Conservation (phyloP, 2,329 filamentous ascomycete species). For the Phaeosphaeria sp. region DNA sequence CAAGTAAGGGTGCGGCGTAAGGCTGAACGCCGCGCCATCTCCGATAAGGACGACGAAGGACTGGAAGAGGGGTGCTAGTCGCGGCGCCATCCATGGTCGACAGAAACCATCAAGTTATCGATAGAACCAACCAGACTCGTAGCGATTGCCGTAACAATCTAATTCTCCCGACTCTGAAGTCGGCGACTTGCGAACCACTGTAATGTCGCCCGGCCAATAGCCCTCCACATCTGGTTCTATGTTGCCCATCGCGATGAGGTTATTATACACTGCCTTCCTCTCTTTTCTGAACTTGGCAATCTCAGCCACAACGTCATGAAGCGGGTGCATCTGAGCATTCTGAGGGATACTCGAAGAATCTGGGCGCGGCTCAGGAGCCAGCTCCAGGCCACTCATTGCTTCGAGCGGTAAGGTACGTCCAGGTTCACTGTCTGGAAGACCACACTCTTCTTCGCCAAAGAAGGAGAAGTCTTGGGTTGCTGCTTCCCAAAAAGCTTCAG, state of each 20-base stretch:
- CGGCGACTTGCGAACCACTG: slow-evolving; percentile 58
- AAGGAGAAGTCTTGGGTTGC: slow-evolving; percentile 67
- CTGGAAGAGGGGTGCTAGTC: background rate
- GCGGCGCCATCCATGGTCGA: background rate
- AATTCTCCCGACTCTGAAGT: slow-evolving; percentile 50
- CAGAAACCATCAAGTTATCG: slow-evolving; percentile 37
- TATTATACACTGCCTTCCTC: slow-evolving; percentile 59
- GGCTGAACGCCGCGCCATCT: too few relatives aligned
- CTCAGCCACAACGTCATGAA: slow-evolving; percentile 59
- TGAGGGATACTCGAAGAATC: background rate
- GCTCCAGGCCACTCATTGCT: slow-evolving; percentile 54
- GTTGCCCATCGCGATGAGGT: slow-evolving; percentile 35
- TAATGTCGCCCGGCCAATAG: slow-evolving; percentile 66
- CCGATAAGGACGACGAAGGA: background rate
- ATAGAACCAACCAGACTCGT: slow-evolving; percentile 60
- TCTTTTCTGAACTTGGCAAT: slow-evolving; percentile 62
- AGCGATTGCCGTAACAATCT: slow-evolving; percentile 62
- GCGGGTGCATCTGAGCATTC: background rate
- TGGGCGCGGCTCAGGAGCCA: slow-evolving; percentile 23
- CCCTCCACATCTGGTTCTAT: slow-evolving; percentile 57
- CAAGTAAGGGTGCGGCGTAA: slow-evolving; percentile 2
- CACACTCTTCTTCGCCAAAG: slow-evolving; percentile 65
- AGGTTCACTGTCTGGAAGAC: slow-evolving; percentile 55
- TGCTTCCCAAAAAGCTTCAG: slow-evolving; percentile 66
- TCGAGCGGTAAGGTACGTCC: slow-evolving; percentile 54